Conservation (phyloP, 1,139 yeast species). For the Yamadazyma conglobata region DNA sequence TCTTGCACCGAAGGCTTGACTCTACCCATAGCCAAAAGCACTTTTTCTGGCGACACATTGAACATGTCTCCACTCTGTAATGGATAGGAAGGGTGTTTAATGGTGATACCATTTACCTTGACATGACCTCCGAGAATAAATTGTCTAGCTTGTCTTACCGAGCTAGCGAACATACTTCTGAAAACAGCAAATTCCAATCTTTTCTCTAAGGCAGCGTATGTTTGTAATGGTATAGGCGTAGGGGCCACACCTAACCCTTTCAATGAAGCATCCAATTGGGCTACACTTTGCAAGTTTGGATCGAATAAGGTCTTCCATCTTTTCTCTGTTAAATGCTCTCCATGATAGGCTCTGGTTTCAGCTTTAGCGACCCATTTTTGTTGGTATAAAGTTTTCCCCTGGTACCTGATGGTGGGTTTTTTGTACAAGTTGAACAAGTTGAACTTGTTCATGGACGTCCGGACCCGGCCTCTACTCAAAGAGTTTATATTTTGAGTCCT, state of each 20-base stretch:
- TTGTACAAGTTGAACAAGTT: slow-evolving; percentile 84
- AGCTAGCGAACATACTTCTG: slow-evolving; percentile 90
- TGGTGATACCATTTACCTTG: slow-evolving; percentile 67
- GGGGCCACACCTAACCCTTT: slow-evolving; percentile 54
- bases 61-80: slow-evolving; percentile 84
- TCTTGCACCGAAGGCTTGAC: slow-evolving; percentile 71
- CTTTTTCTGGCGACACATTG: slow-evolving; percentile 81
- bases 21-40: slow-evolving; percentile 80
- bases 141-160: slow-evolving; percentile 91
- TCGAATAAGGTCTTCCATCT: slow-evolving; percentile 67
- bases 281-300: slow-evolving; percentile 78
- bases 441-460: slow-evolving; percentile 90
- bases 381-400: slow-evolving; percentile 68
- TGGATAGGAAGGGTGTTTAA: slow-evolving; percentile 77
- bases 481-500: slow-evolving; percentile 57
- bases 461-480: slow-evolving; percentile 67
- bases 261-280: slow-evolving; percentile 75
- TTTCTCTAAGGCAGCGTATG: slow-evolving; percentile 83
- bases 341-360: slow-evolving; percentile 93
- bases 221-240: slow-evolving; percentile 84
- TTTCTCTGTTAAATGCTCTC: slow-evolving; percentile 85
- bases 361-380: slow-evolving; percentile 91
- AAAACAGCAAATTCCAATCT: slow-evolving; percentile 87
- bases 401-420: slow-evolving; percentile 51
- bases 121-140: slow-evolving; percentile 82